Percentiles rank a stretch among this genome's conserved stretches.
These are phyloP conservation scores for Neonectria neomacrospora DNA, from an alignment of 2,329 filamentous ascomycete species.

Conservation along the genomic window DNA sequence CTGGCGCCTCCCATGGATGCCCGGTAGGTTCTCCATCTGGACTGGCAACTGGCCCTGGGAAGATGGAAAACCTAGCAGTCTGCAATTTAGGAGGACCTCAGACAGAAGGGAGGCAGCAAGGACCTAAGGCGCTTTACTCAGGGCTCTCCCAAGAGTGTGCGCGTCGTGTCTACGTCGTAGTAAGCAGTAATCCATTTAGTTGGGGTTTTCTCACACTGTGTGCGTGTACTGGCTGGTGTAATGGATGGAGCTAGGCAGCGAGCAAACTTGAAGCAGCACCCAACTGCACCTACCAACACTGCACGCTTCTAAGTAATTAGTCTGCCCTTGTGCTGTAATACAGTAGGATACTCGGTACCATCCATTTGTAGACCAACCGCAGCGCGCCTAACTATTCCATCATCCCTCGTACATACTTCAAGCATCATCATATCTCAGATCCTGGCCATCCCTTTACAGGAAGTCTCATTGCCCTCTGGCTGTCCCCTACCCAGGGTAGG, in stretches of 20 bases:
- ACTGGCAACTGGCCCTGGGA: neutral
- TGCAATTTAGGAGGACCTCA: neutral
- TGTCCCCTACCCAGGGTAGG: constrained; percentile 15
- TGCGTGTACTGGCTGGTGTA: neutral
- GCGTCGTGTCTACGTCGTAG: constrained; percentile 2
- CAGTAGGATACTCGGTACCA: neutral
- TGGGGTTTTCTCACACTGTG: neutral
- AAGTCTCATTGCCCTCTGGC: constrained; percentile 1
- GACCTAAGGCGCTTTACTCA: neutral
- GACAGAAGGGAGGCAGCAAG: neutral
- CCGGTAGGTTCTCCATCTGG: neutral
- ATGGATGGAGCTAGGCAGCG: neutral
- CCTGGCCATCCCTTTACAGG: neutral
- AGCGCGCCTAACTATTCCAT: neutral
- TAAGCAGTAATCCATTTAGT: neutral
- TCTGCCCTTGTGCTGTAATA: too few species aligned
- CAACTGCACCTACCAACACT: too few species aligned
- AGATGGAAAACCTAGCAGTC: neutral
- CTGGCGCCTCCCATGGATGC: neutral
- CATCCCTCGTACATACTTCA: constrained; percentile 5
- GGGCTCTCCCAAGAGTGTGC: neutral
- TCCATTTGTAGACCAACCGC: neutral
- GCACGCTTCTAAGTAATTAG: too few species aligned
- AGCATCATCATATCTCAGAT: constrained; percentile 3
- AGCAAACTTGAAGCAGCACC: neutral